These are phyloP conservation scores for Rhodotorula diobovata DNA, from an alignment of 768 basidiomycete genomes.

Conservation along the genomic window DNA sequence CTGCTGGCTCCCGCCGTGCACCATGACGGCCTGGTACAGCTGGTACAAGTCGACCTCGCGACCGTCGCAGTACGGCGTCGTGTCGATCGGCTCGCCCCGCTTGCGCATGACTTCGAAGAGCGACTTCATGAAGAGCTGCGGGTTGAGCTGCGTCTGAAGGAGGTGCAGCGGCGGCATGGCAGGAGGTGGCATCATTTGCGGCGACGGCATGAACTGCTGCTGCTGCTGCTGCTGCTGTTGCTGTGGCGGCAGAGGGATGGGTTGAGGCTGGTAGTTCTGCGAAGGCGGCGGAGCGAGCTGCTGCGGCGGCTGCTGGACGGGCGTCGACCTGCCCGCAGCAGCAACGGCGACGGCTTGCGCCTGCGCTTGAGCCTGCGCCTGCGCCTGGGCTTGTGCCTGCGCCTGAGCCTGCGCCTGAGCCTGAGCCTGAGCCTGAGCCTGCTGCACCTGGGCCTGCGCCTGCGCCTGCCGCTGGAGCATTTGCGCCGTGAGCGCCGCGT, in stretches of 20 bases:
- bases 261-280: conserved; percentile 19
- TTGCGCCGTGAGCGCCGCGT: background rate
- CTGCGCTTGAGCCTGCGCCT: background rate
- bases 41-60: conserved; percentile 40
- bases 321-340: conserved; percentile 6
- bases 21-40: conserved; percentile 37
- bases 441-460: background rate
- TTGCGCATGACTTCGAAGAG: conserved; percentile 42
- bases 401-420: background rate
- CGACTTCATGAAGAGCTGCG: conserved; percentile 40
- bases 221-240: conserved; percentile 6
- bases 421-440: conserved; percentile 12
- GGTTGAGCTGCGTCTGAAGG: conserved; percentile 37
- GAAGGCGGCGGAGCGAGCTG: background rate
- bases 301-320: background rate
- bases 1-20: conserved; percentile 28
- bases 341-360: background rate
- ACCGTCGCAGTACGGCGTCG: conserved; percentile 35
- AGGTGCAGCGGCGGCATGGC: conserved; percentile 34
- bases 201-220: conserved; percentile 8
- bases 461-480: background rate
- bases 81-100: conserved; percentile 40
- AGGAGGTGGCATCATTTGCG: background rate
- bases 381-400: background rate
- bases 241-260: background rate